These are phyloP conservation scores for Diaporthe destruens DNA, from an alignment of 2,329 filamentous ascomycete genomes.

Conservation along the genomic window DNA sequence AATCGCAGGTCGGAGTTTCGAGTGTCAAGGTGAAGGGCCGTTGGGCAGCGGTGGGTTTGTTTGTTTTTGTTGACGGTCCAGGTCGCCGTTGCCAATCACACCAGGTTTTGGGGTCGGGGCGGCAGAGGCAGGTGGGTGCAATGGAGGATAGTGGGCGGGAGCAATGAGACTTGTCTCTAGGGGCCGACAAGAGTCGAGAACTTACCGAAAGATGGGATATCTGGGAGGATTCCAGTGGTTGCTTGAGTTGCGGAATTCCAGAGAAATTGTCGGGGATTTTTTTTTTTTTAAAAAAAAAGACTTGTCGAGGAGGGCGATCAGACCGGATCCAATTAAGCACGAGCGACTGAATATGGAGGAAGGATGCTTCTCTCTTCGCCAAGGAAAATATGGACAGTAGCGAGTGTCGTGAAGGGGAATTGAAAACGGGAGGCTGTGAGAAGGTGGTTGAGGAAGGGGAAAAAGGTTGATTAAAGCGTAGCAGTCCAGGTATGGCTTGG, in stretches of 20 bases:
- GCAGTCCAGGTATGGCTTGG: conserved; percentile 28
- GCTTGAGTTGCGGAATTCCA: conserved; percentile 38
- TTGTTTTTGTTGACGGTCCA: conserved; percentile 22
- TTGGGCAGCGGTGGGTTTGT: background rate
- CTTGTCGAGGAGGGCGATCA: conserved; percentile 31
- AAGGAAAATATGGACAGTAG: conserved; percentile 40
- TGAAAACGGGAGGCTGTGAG: conserved; percentile 32
- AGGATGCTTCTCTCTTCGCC: conserved; percentile 39
- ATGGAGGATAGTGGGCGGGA: background rate
- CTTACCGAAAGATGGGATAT: conserved; percentile 39
- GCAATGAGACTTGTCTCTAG: conserved; percentile 23
- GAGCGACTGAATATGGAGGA: conserved; percentile 28
- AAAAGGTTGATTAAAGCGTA: conserved; percentile 34
- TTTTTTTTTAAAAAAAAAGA: background rate
- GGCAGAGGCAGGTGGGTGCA: conserved; percentile 33
- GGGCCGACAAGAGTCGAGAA: conserved; percentile 6
- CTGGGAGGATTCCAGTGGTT: conserved; percentile 38
- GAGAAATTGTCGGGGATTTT: conserved; percentile 27
- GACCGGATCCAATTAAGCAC: conserved; percentile 35
- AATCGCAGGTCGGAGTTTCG: background rate
- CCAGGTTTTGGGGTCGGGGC: background rate
- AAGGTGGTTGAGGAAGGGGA: conserved; percentile 33
- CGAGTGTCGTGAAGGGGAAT: conserved; percentile 42
- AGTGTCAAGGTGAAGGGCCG: background rate
- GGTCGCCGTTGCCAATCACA: conserved; percentile 31